Conservation (phyloP, 306 rosid species). For the Inga laurina region DNA sequence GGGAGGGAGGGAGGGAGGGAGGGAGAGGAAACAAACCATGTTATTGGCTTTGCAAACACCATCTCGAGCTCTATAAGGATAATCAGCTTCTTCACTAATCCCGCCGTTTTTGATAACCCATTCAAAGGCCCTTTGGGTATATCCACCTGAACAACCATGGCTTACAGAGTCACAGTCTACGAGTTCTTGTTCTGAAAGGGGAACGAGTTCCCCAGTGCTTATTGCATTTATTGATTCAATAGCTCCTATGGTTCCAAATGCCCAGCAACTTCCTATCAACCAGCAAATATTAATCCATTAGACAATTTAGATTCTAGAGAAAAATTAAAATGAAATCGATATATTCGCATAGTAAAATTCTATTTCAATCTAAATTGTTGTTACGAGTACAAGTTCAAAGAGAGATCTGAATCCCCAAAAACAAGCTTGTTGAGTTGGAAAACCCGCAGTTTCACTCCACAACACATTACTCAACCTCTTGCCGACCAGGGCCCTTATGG, state of each 20-base stretch:
- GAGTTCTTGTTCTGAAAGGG: conserved; percentile 60
- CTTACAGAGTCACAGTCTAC: neutral
- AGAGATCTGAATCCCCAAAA: no score
- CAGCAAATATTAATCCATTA: neutral
- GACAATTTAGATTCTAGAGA: neutral
- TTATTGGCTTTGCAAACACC: neutral
- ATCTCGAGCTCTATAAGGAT: neutral
- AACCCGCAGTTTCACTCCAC: no score
- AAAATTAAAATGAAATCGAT: no score
- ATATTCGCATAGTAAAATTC: no score
- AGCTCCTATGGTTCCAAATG: conserved; percentile 51
- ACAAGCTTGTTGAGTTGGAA: no score
- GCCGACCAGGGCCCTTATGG: no score
- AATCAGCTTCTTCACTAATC: neutral
- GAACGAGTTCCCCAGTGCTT: conserved; percentile 42
- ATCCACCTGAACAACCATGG: neutral
- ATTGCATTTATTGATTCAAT: conserved; percentile 51
- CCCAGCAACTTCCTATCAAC: conserved; percentile 57
- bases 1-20: no score
- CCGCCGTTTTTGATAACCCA: neutral
- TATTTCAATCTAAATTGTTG: no score
- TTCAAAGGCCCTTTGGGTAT: neutral
- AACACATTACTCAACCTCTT: no score
- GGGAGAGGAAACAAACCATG: neutral
- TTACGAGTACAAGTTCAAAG: no score